Percentiles rank a stretch among this genome's conserved stretches.
These are phyloP conservation scores for Dichomitus squalens DNA, from an alignment of 1,284 basidiomycete species.

Conservation along the genomic window DNA sequence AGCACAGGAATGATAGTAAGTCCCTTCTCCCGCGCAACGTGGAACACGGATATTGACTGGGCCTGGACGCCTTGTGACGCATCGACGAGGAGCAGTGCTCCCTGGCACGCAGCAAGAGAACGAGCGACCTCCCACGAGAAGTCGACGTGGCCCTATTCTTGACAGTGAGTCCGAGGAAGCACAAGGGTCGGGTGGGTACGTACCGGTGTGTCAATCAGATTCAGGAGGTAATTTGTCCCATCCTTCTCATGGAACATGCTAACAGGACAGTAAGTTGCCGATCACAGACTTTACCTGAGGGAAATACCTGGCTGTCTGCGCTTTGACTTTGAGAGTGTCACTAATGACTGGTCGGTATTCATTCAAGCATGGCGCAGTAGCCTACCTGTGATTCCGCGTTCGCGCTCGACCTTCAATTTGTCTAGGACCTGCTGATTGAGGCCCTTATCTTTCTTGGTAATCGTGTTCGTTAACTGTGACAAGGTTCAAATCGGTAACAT, in stretches of 20 bases:
- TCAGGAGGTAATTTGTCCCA: constrained; percentile 75
- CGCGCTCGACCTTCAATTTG: constrained; percentile 95
- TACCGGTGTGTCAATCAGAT: constrained; percentile 96
- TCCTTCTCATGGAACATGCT: constrained; percentile 77
- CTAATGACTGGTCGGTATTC: neutral
- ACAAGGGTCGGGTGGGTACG: constrained; percentile 27
- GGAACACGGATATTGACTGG: constrained; percentile 95
- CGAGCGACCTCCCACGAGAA: constrained; percentile 97
- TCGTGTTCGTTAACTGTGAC: constrained; percentile 84
- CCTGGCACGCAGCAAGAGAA: constrained; percentile 92
- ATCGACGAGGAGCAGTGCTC: constrained; percentile 90
- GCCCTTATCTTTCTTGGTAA: constrained; percentile 63
- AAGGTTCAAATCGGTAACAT: constrained; percentile 2
- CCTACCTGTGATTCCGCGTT: constrained; percentile 90
- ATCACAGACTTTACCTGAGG: neutral
- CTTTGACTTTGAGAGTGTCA: constrained; percentile 64
- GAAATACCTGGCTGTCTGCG: constrained; percentile 82
- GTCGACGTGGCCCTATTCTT: constrained; percentile 85
- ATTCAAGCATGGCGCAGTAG: neutral
- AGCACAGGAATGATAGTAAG: constrained; percentile 90
- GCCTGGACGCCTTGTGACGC: constrained; percentile 98
- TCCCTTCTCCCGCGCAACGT: constrained; percentile 82
- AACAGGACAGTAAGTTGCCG: constrained; percentile 6
- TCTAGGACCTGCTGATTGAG: constrained; percentile 90
- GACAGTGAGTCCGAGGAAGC: neutral